Conservation (phyloP, 176 grass and related monocot genomes). For the Carex kokanica region DNA sequence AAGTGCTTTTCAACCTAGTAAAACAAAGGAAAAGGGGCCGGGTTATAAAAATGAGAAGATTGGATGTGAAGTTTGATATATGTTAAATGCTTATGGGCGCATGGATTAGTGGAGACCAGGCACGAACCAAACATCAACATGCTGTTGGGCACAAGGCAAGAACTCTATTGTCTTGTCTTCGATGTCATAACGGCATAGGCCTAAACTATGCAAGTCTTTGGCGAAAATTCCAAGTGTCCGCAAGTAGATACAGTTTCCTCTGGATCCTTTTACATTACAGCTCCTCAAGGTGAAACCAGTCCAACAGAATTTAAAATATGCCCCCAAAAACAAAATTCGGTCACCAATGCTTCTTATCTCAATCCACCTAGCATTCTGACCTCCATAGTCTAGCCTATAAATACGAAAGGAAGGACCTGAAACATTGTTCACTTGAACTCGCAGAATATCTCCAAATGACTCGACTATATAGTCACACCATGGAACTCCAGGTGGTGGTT, state of each 20-base stretch:
- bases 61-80: too few species aligned
- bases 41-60: too few species aligned
- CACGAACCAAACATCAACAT: neutral
- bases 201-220: neutral
- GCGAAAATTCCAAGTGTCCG: neutral
- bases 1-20: too few species aligned
- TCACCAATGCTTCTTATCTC: neutral
- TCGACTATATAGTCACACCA: neutral
- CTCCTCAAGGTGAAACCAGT: neutral
- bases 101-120: neutral
- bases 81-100: neutral
- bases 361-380: neutral
- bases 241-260: neutral
- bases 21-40: too few species aligned
- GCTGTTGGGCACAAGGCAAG: neutral
- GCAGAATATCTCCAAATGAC: neutral
- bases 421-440: neutral
- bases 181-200: neutral
- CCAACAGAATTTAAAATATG: neutral
- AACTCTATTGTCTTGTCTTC: neutral
- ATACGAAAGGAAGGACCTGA: neutral
- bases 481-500: neutral
- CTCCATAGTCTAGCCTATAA: neutral
- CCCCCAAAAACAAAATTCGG: neutral
- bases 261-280: neutral